These are phyloP conservation scores for Castanea sativa DNA, from an alignment of 306 rosid genomes.

Conservation along the genomic window DNA sequence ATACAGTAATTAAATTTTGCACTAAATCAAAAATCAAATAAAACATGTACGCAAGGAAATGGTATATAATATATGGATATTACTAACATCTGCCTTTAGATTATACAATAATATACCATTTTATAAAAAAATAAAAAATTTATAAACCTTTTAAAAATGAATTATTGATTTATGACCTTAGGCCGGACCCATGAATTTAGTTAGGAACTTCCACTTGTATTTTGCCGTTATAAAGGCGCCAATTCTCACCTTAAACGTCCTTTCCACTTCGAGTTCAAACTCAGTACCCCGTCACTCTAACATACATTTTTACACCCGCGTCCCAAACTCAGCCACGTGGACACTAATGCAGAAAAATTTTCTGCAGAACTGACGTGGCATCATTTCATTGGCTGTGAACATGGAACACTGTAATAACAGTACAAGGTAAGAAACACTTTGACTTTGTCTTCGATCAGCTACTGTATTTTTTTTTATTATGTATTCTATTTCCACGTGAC, in stretches of 20 bases:
- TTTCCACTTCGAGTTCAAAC: not conserved
- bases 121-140: no score
- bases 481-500: not conserved
- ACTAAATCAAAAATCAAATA: no score
- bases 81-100: accelerated
- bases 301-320: not conserved
- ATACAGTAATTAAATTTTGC: no score
- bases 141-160: no score
- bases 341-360: not conserved
- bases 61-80: no score
- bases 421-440: not conserved
- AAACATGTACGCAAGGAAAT: no score
- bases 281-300: not conserved
- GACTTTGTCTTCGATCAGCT: not conserved
- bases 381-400: not conserved
- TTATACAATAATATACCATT: no score
- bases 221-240: slow-evolving; percentile 31
- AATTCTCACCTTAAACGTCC: not conserved
- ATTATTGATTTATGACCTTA: no score
- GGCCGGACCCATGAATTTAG: no score
- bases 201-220: no score
- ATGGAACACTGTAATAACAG: not conserved
- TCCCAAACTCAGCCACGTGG: not conserved
- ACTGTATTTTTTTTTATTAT: no score
- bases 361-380: not conserved